A percentile compares a stretch with the other conserved stretches of the same genome.
Evolutionary conservation across 2,329 filamentous ascomycete species (phyloP).

Genomic region (Pyrenophora teres): DNA sequence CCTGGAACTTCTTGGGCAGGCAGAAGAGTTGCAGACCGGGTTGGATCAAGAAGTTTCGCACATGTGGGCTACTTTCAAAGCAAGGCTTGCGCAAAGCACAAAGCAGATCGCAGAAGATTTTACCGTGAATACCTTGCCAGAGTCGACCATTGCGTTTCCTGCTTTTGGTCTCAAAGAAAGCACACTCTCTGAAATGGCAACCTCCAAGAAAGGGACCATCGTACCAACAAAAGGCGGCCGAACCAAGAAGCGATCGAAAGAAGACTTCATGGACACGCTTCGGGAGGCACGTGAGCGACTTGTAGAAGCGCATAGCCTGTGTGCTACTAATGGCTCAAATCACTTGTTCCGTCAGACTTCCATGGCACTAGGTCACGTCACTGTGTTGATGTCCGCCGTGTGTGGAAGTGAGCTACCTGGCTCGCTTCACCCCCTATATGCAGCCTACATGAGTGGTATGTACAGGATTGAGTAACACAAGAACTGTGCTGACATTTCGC

Average conservation of each 20-base stretch:
- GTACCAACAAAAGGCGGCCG: slow-evolving; percentile 21
- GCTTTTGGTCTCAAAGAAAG: slow-evolving; percentile 56
- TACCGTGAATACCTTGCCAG: slow-evolving; percentile 85
- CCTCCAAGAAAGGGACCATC: slow-evolving; percentile 18
- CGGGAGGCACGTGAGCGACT: slow-evolving; percentile 69
- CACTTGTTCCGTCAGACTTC: slow-evolving; percentile 59
- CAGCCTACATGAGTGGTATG: slow-evolving; percentile 47
- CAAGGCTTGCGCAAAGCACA: slow-evolving; percentile 70
- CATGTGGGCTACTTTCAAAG: slow-evolving; percentile 66
- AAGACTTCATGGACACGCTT: slow-evolving; percentile 63
- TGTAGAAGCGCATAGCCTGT: slow-evolving; percentile 63
- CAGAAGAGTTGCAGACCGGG: slow-evolving; percentile 34
- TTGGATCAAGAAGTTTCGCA: slow-evolving; percentile 56
- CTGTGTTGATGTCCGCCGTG: slow-evolving; percentile 48
- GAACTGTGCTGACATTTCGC: slow-evolving; percentile 35
- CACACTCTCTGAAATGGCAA: slow-evolving; percentile 29
- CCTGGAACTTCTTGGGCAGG: slow-evolving; percentile 30
- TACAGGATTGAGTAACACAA: background rate
- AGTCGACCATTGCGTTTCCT: slow-evolving; percentile 89
- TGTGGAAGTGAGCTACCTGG: slow-evolving; percentile 34
- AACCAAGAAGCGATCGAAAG: slow-evolving; percentile 29
- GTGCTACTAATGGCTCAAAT: slow-evolving; percentile 60
- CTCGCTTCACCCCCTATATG: slow-evolving; percentile 47
- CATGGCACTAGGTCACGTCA: slow-evolving; percentile 43
- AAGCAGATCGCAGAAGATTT: slow-evolving; percentile 77